Evolutionary conservation across 768 basidiomycete species (phyloP).

Genomic region (Polyporus arcularius): DNA sequence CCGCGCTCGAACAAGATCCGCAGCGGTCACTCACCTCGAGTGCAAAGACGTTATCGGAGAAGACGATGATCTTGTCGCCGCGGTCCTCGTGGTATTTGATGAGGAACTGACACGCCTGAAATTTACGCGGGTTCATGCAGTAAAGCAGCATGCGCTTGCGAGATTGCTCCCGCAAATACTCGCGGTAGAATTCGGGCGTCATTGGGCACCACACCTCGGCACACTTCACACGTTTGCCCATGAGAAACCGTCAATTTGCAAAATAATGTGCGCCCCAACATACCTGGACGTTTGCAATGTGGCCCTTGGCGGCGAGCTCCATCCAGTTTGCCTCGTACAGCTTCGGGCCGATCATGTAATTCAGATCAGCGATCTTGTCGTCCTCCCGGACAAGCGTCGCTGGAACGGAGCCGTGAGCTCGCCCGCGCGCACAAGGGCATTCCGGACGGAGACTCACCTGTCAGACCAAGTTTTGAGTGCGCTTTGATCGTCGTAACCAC

Average conservation of each 20-base stretch:
- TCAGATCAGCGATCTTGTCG: slow-evolving; percentile 97
- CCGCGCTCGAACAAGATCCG: background rate
- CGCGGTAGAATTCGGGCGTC: slow-evolving; percentile 99
- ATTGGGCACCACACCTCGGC: slow-evolving; percentile 99
- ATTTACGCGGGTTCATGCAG: slow-evolving; percentile 99
- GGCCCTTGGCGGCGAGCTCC: slow-evolving; percentile 98
- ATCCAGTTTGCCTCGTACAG: slow-evolving; percentile 99
- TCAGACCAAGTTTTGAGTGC: slow-evolving; percentile 96
- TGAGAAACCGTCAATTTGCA: background rate
- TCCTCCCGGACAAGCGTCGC: slow-evolving; percentile 98
- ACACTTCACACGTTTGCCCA: slow-evolving; percentile 54
- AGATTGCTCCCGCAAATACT: slow-evolving; percentile 91
- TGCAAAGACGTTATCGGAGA: slow-evolving; percentile 97
- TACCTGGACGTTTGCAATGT: slow-evolving; percentile 99
- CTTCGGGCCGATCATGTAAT: slow-evolving; percentile 99
- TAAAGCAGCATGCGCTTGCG: slow-evolving; percentile 95
- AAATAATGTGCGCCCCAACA: slow-evolving; percentile 22
- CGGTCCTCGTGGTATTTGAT: slow-evolving; percentile 98
- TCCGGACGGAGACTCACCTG: slow-evolving; percentile 54
- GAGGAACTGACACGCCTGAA: slow-evolving; percentile 98
- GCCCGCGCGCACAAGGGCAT: background rate
- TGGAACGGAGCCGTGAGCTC: slow-evolving; percentile 30
- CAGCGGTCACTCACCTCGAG: slow-evolving; percentile 66
- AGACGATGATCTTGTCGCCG: slow-evolving; percentile 99
- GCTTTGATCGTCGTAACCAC: slow-evolving; percentile 99